Evolutionary conservation across 2,329 filamentous ascomycete species (phyloP), one percentile per base, ranked within the genome.

Genomic region (Xylariomycetidae sp.): DNA sequence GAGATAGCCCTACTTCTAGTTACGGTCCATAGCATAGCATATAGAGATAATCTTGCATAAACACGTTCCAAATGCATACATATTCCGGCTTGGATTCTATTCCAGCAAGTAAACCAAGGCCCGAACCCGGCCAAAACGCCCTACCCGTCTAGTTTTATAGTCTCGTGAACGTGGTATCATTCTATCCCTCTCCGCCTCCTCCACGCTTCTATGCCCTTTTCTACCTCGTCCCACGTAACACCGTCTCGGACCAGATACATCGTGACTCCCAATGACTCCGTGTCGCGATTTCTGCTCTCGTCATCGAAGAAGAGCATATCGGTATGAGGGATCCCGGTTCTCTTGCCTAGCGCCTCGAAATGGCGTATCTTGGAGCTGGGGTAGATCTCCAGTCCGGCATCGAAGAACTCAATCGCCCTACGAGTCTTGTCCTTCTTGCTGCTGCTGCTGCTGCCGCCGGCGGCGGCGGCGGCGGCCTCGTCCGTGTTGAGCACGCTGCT

Each of bases 261-360:
- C 1, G 84, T 85, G 3, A 94, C 84, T 0, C 89, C 89, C 31
- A 96, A 52, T 16, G 56, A 65, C 64, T 82, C 78, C 1, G 94
- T 90, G 54, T 96, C 88, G 37, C 77, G 70, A 54, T 97, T 97
- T 40, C 90, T 67, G 33, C 72, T 70, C 72, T 97, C 90, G 50
- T 97, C 90, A 49, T 97, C 90, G 47, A 97, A 97, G 60, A 97
- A 97, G 20, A 97, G 58, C 82, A 97, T 94, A 30, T 96, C 87
- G 44, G 83, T 74, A 52, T 78, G 94, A 5, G 67, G 64, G 3
- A 96, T 59, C 2, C 79, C 80, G 11, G 83, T 88, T 36, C 77
- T 71, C 56, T 81, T 75, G 8, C 83, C 75, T 47, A 97, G 67
- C 5, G 74, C 69, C 51, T 81, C 72, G 50, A 97, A 94, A 61